Evolutionary conservation across 1,284 basidiomycete genomes (phyloP), one percentile per base, ranked within the genome.

Genomic region (Prillingera fragicola): DNA sequence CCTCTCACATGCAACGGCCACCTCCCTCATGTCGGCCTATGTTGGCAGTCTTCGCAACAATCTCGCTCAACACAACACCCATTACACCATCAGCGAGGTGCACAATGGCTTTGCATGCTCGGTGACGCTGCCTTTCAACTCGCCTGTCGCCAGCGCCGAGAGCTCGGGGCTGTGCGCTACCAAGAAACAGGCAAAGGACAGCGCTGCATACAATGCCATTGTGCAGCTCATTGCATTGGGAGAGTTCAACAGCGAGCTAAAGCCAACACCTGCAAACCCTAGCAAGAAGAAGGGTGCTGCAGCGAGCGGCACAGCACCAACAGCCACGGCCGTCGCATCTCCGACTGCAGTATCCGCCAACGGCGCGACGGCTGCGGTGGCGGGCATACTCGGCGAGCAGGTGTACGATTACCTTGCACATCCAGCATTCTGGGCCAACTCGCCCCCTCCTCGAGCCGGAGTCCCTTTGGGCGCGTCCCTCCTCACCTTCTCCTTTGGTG

Each of bases 101-200:
- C 34, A 28, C 17, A 8, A 10, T 3, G 24, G 36, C 12, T 40
- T 23, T 17, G 6, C 21, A 3, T 38, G 24, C 33, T 22, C 17
- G 3, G 29, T 48, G 4, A n/a, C 12, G 9, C 34, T 53, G 26
- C 51, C 51, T 1, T 35, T 31, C 41, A 53, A 53, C 46, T 46
- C 36, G 1, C 47, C 47, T 1, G 33, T 53, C 15, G 38, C 34
- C 12, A 10, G 32, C 5, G 37, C 33, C 12, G 15, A 21, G 6
- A 46, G 38, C 15, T 27, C 26, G 3, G 29, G 21, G 38, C 18
- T 24, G 1, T 40, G 33, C 42, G 26, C 22, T 22, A 44, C 43
- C 0, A 56, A 55, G 31, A 31, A 48, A 19, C 25, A 43, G 15
- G 58, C 60, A 1, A 62, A 60, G 46, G 47, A 46, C 15, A 38